Evolutionary conservation across 192 early-diverging fungal species (phyloP).

Genomic region (Dissophora ornata): DNA sequence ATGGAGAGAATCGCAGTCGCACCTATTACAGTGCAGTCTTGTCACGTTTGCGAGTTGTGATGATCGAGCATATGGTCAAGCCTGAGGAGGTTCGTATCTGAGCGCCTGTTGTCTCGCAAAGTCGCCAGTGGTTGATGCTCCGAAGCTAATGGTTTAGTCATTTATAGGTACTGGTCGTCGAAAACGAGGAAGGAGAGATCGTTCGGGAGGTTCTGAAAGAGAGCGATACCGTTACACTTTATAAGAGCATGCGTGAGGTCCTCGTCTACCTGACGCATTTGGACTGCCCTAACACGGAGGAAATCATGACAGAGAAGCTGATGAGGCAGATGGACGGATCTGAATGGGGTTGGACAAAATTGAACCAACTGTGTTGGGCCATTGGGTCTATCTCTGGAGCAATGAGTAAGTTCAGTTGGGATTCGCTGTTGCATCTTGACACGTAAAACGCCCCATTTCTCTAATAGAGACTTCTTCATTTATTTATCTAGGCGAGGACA

Average conservation of each 20-base stretch:
- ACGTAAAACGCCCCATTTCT: no score
- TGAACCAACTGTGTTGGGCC: conserved; percentile 99
- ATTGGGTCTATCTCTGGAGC: conserved; percentile 98
- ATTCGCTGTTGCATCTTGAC: no score
- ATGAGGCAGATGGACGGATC: conserved; percentile 91
- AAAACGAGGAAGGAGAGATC: conserved; percentile 99
- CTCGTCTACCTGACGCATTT: conserved; percentile 97
- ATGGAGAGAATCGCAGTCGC: conserved; percentile 67
- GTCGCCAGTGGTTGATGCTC: no score
- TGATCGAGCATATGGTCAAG: conserved; percentile 99
- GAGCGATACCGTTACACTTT: conserved; percentile 95
- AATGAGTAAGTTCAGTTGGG: conserved; percentile 67
- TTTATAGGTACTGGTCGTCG: conserved; percentile 87
- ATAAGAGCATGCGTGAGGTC: conserved; percentile 98
- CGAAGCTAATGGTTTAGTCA: no score
- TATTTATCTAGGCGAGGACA: conserved; percentile 75
- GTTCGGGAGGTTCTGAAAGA: conserved; percentile 97
- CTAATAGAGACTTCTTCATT: no score
- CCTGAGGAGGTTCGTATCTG: conserved; percentile 86
- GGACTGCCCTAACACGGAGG: conserved; percentile 91
- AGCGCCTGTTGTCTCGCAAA: no score
- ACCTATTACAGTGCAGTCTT: conserved; percentile 84
- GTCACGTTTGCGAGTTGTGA: conserved; percentile 87
- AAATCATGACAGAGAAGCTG: conserved; percentile 95
- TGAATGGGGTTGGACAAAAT: conserved; percentile 97